A percentile compares a stretch with the other conserved stretches of the same genome.
These are phyloP conservation scores for Bombardia bombarda DNA, from an alignment of 495 filamentous ascomycete genomes.

Conservation along the genomic window DNA sequence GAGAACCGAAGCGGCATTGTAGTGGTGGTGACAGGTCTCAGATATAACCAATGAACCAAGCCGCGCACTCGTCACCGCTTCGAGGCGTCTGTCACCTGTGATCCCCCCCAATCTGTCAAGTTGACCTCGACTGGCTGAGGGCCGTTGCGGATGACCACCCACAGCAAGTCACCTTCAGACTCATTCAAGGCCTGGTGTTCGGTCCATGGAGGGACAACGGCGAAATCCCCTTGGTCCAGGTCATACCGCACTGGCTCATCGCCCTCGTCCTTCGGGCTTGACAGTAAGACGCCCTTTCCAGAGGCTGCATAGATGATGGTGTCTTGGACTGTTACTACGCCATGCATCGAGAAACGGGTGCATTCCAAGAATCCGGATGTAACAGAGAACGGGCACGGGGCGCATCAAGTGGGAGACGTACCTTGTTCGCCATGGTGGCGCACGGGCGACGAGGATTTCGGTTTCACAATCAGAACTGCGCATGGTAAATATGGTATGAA, in stretches of 20 bases:
- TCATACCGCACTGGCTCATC: conserved; percentile 39
- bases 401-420: too few species aligned
- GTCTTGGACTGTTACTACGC: too few species aligned
- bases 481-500: neutral
- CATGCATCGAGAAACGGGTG: too few species aligned
- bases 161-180: conserved; percentile 46
- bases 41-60: neutral
- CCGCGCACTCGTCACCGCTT: neutral
- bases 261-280: conserved; percentile 31
- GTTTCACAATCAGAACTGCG: conserved; percentile 36
- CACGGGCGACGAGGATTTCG: conserved; percentile 30
- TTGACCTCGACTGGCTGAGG: conserved; percentile 48
- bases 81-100: conserved; percentile 14
- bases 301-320: conserved; percentile 38
- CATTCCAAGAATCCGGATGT: too few species aligned
- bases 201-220: conserved; percentile 53
- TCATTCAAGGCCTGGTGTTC: conserved; percentile 65
- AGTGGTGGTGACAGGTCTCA: too few species aligned
- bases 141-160: conserved; percentile 54
- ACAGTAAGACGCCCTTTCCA: conserved; percentile 32
- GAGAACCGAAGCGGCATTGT: too few species aligned
- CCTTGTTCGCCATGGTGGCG: conserved; percentile 44
- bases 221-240: conserved; percentile 54
- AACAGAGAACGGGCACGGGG: too few species aligned
- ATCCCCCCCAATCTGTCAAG: conserved; percentile 48